Evolutionary conservation across 164 flowering plant genomes (phyloP), one percentile per base, ranked within the genome.

Genomic region (Stephania japonica): DNA sequence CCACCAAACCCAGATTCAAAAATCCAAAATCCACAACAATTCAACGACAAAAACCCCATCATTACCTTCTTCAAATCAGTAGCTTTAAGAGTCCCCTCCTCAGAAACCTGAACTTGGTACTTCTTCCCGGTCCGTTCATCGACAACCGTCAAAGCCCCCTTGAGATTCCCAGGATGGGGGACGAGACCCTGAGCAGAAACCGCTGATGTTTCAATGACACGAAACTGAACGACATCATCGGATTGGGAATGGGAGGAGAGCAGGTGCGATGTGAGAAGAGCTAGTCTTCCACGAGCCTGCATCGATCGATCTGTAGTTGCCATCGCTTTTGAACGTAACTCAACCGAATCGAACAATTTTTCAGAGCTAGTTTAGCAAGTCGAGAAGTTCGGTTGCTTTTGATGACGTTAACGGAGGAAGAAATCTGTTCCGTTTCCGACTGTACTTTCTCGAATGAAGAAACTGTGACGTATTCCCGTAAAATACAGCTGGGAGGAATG

Each of bases 61-160:
- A 25, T 63, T 42, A 91, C 99, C 98, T 95, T 93, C 80, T 95
- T 95, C 1, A 95, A 83, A 75, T 95, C 98, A 6, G 89, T 79
- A 64, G 99, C 91, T 81, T 85, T 95, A 41, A 93, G 77, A 42
- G 95, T 88, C 42, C 99, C 99, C 23, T 90, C 87, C 65, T 86
- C 89, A 27, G 95, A 86, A 42, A 95, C 92, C 47, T 78, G 84
- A 77, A 93, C 65, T 77, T 87, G 90, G 73, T 87, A 87, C 80
- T 73, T 90, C 76, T 84, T 87, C 21, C 97, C 97, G 10, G 98
- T 93, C 41, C 98, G 78, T 62, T 89, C 92, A 78, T 95, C 98
- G 42, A 93, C 73, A 65, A 95, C 63, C 47, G 85, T 80, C 81
- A 95, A 65, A 2, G 82, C 6, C 4, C 99, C 98, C 65, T 76